phyloP scores from a whole-genome alignment of 1,284 basidiomycete species.

The Leccinum pallidistipes region DNA sequence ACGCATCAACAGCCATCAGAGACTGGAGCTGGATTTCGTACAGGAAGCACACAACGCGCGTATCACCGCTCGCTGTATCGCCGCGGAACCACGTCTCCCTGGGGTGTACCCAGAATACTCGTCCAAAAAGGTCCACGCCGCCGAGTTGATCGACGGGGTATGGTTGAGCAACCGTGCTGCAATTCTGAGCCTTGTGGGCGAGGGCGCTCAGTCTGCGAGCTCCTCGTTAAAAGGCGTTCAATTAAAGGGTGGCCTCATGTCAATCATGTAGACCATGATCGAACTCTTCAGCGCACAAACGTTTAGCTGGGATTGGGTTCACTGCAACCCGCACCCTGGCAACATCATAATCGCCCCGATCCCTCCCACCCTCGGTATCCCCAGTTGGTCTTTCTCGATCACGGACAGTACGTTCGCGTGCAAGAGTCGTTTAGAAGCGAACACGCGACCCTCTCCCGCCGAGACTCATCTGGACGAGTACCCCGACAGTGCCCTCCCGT shows the following conservation, averaged over 20 bases:
- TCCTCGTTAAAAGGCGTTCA: conserved; percentile 18
- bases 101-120: conserved; percentile 74
- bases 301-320: too few relatives aligned
- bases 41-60: conserved; percentile 73
- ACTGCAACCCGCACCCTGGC: too few relatives aligned
- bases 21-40: conserved; percentile 79
- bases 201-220: conserved; percentile 22
- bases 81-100: conserved; percentile 62
- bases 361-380: too few relatives aligned
- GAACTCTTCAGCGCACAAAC: conserved; percentile 68
- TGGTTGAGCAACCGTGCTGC: conserved; percentile 70
- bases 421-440: too few relatives aligned
- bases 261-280: conserved; percentile 78
- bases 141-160: conserved; percentile 86
- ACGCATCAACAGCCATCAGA: conserved; percentile 71
- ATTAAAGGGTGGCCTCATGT: conserved; percentile 57
- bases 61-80: conserved; percentile 58
- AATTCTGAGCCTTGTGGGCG: conserved; percentile 59
- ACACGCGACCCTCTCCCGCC: too few relatives aligned
- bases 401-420: too few relatives aligned
- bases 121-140: conserved; percentile 77
- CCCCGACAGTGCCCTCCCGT: too few relatives aligned
- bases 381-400: too few relatives aligned
- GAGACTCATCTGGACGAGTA: too few relatives aligned
- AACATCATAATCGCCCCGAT: too few relatives aligned